Conservation (phyloP, 148 eudicot genomes). For the Camellia japonica region DNA sequence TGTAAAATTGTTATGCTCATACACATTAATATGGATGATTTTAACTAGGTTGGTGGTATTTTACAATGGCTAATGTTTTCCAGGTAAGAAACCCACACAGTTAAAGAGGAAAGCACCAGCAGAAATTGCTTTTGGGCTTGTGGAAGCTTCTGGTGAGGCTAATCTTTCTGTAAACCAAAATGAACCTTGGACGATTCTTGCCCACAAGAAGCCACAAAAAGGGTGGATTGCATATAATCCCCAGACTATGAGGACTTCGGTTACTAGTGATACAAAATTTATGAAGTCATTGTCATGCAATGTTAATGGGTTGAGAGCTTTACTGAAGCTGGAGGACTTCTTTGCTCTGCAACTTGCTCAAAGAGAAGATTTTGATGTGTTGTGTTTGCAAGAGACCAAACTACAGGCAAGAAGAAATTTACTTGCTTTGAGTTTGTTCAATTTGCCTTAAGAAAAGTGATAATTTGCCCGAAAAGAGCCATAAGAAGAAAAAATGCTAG, state of each 20-base stretch:
- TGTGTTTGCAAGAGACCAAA: conserved; percentile 98
- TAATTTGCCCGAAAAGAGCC: neutral
- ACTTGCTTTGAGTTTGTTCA: neutral
- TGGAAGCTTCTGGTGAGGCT: conserved; percentile 34
- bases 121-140: conserved; percentile 33
- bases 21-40: neutral
- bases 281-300: conserved; percentile 92
- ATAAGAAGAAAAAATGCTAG: neutral
- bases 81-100: conserved; percentile 22
- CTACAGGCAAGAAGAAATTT: conserved; percentile 51
- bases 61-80: neutral
- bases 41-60: conserved; percentile 24
- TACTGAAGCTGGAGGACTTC: conserved; percentile 69
- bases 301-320: conserved; percentile 92
- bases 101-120: conserved; percentile 35
- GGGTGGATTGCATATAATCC: conserved; percentile 91
- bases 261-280: conserved; percentile 41
- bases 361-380: conserved; percentile 87
- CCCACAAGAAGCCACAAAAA: conserved; percentile 94
- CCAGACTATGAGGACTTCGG: conserved; percentile 79
- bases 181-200: conserved; percentile 88
- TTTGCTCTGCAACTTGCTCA: conserved; percentile 75
- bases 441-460: neutral
- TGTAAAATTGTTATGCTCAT: neutral
- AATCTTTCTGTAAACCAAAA: conserved; percentile 30